Conservation (phyloP, 345 rosid genomes). For the Lenwebbia sp. region DNA sequence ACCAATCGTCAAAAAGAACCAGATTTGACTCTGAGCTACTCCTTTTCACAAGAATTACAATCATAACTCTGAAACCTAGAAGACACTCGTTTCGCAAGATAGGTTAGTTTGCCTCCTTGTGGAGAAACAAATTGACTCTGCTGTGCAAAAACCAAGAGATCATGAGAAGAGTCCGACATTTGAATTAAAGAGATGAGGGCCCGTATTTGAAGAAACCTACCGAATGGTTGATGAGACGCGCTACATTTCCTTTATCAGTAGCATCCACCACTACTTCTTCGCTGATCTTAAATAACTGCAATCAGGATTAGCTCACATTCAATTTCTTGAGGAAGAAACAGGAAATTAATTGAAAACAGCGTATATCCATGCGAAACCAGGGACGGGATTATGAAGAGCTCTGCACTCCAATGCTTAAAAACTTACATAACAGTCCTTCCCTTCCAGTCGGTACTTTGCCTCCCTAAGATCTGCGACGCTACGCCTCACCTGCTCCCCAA, state of each 20-base stretch:
- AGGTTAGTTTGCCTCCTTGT: constrained; percentile 30
- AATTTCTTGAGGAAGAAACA: background rate
- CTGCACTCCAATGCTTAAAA: background rate
- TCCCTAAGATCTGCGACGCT: constrained; percentile 48
- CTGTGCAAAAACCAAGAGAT: background rate
- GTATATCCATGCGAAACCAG: background rate
- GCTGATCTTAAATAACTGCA: constrained; percentile 95
- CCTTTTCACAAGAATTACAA: constrained; percentile 17
- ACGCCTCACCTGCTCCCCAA: constrained; percentile 39
- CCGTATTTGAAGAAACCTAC: constrained; percentile 24
- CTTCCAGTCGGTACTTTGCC: constrained; percentile 29
- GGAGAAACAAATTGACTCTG: constrained; percentile 27
- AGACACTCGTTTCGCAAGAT: constrained; percentile 1
- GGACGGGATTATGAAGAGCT: background rate
- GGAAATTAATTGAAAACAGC: background rate
- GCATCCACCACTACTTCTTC: constrained; percentile 99
- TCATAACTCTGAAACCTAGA: background rate
- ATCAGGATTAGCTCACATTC: background rate
- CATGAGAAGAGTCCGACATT: background rate
- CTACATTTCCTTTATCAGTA: constrained; percentile 94
- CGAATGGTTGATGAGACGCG: constrained; percentile 92
- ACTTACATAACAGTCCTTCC: constrained; percentile 43
- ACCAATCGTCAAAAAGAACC: background rate
- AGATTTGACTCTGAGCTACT: background rate
- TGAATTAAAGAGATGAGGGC: background rate